phyloP scores from a whole-genome alignment of 2,329 filamentous ascomycete species.

The Penicillium sp. region DNA sequence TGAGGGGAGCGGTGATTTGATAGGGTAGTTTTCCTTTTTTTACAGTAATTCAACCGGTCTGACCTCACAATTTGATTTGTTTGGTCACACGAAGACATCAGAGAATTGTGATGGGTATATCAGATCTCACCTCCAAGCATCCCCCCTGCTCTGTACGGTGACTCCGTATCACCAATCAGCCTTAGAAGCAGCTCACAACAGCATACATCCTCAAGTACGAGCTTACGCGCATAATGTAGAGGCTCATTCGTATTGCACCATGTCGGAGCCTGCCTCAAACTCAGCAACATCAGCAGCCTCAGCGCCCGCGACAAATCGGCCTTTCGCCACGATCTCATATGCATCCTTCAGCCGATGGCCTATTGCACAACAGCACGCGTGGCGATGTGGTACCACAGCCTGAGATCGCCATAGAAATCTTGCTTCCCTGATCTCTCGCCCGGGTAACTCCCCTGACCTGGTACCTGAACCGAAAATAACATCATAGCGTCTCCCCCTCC shows the following conservation, averaged over 20 bases:
- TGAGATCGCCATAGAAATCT: neutral
- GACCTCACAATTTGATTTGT: too few relatives aligned
- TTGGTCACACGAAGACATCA: too few relatives aligned
- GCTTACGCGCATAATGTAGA: neutral
- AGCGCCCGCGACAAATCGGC: neutral
- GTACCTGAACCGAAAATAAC: neutral
- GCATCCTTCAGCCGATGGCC: neutral
- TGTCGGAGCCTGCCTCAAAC: neutral
- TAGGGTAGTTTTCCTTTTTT: too few relatives aligned
- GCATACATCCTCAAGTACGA: neutral
- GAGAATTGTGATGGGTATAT: slow-evolving; percentile 14
- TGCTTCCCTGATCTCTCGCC: neutral
- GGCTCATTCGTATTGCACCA: neutral
- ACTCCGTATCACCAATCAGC: slow-evolving; percentile 4
- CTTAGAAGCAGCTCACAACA: neutral
- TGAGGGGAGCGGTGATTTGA: too few relatives aligned
- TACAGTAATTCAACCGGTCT: too few relatives aligned
- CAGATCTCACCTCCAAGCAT: slow-evolving; percentile 15
- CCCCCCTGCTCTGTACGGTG: too few relatives aligned
- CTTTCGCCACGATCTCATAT: neutral
- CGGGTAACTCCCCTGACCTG: neutral
- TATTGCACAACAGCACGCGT: neutral
- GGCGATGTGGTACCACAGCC: neutral
- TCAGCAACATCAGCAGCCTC: neutral
- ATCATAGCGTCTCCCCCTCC: neutral